A percentile compares a stretch with the other conserved stretches of the same genome.
Evolutionary conservation across 1,139 yeast species (phyloP).

Genomic region (Meyerozyma guilliermondii): DNA sequence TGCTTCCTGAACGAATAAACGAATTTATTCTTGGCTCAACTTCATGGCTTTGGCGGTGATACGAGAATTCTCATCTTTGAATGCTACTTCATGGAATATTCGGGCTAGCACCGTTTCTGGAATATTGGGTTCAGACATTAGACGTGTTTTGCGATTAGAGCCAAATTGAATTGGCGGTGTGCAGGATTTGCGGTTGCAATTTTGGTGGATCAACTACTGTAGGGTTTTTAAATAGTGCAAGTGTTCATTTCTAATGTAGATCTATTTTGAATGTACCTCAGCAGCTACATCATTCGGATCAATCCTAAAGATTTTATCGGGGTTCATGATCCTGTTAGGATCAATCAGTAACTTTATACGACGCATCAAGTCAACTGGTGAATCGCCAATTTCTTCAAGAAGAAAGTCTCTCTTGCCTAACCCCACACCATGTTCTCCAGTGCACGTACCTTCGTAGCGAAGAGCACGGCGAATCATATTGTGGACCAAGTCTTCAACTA

Average conservation of each 20-base stretch:
- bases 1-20: constrained; percentile 61
- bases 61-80: constrained; percentile 42
- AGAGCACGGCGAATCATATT: constrained; percentile 48
- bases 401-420: constrained; percentile 39
- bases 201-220: no score
- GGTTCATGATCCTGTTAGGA: constrained; percentile 38
- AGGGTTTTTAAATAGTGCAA: no score
- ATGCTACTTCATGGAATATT: constrained; percentile 49
- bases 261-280: background rate
- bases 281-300: constrained; percentile 26
- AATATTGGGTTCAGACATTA: constrained; percentile 4
- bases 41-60: constrained; percentile 47
- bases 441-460: constrained; percentile 39
- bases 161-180: background rate
- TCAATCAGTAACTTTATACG: constrained; percentile 36
- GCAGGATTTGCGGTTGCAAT: background rate
- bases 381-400: constrained; percentile 30
- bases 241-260: no score
- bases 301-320: constrained; percentile 37
- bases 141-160: background rate
- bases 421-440: constrained; percentile 48
- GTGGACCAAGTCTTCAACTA: constrained; percentile 33
- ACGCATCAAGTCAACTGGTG: constrained; percentile 40
- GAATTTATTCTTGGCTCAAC: constrained; percentile 51
- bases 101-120: constrained; percentile 50